Percentiles rank a stretch among this genome's conserved stretches.
Evolutionary conservation across 2,329 filamentous ascomycete species (phyloP).

Genomic region (Aspergillus ustus): DNA sequence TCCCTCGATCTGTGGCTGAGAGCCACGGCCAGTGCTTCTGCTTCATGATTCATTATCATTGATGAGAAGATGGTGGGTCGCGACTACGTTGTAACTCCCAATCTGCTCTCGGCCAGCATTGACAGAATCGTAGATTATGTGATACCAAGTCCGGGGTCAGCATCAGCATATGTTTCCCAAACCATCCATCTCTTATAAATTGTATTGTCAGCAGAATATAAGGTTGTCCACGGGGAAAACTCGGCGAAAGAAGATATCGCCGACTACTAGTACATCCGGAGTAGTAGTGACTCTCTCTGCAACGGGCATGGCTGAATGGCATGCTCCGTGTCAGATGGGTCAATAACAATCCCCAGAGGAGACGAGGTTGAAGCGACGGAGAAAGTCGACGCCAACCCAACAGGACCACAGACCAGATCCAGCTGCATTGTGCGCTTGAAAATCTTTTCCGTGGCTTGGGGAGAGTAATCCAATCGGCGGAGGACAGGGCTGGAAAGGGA

Average conservation of each 20-base stretch:
- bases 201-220: neutral
- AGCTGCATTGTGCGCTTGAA: neutral
- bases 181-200: neutral
- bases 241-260: neutral
- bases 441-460: slow-evolving; percentile 3
- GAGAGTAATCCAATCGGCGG: slow-evolving; percentile 1
- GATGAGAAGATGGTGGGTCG: neutral
- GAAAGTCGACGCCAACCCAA: neutral
- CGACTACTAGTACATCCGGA: neutral
- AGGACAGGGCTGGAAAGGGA: neutral
- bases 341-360: neutral
- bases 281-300: neutral
- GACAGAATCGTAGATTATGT: neutral
- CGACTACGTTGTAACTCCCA: slow-evolving; percentile 2
- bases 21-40: neutral
- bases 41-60: neutral
- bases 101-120: neutral
- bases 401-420: neutral
- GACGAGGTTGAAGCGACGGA: neutral
- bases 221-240: neutral
- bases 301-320: neutral
- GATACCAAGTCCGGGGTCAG: neutral
- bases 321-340: neutral
- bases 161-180: neutral
- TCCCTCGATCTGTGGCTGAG: slow-evolving; percentile 11